Evolutionary conservation across 73 alveolate genomes (phyloP).

Genomic region (Symbiodinium pilosum): DNA sequence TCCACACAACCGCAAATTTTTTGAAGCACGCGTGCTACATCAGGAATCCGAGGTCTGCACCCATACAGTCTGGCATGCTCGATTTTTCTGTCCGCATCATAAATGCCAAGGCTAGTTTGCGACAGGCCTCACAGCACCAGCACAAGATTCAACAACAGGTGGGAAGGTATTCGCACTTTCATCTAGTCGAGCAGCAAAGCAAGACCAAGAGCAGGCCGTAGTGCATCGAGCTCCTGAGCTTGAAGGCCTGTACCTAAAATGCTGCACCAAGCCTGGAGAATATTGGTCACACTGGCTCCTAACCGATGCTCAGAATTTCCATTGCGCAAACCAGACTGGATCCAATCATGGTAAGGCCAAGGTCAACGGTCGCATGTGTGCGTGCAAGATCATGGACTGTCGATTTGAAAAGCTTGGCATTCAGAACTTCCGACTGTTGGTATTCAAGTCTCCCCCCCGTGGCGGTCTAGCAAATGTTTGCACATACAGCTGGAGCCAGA

Average conservation of each 20-base stretch:
- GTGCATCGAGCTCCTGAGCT: slow-evolving; percentile 3
- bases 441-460: too few relatives aligned
- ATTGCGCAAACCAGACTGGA: too few relatives aligned
- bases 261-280: background rate
- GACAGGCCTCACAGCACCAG: background rate
- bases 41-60: background rate
- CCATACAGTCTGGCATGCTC: slow-evolving; percentile 89
- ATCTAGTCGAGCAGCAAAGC: background rate
- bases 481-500: background rate
- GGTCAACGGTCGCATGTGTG: too few relatives aligned
- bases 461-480: too few relatives aligned
- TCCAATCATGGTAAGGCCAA: too few relatives aligned
- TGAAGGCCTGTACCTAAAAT: too few relatives aligned
- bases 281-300: background rate
- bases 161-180: background rate
- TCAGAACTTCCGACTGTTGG: too few relatives aligned
- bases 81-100: slow-evolving; percentile 58
- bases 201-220: background rate
- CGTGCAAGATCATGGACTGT: too few relatives aligned
- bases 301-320: background rate
- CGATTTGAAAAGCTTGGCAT: too few relatives aligned
- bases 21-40: too few relatives aligned
- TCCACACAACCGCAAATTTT: too few relatives aligned
- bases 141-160: background rate
- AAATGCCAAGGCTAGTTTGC: background rate